A percentile compares a stretch with the other conserved stretches of the same genome.
phyloP scores from a whole-genome alignment of 768 basidiomycete species.

The Russula vinacea region DNA sequence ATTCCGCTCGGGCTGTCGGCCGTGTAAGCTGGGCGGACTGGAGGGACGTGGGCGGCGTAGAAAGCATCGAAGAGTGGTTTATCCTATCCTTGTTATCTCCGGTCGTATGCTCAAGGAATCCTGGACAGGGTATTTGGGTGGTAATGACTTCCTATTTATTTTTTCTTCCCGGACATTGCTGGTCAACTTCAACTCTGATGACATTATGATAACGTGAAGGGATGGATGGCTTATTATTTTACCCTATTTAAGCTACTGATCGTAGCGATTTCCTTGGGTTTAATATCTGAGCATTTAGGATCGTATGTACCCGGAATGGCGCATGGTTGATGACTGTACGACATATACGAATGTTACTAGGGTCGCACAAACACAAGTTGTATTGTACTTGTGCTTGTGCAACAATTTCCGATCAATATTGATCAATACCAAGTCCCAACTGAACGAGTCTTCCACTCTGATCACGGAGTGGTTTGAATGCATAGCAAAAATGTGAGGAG shows the following conservation, averaged over 20 bases:
- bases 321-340: neutral
- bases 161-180: neutral
- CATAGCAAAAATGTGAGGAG: no score
- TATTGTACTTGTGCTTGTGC: neutral
- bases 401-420: neutral
- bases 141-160: neutral
- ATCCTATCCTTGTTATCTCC: neutral
- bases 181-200: neutral
- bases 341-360: neutral
- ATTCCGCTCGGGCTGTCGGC: conserved; percentile 39
- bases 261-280: neutral
- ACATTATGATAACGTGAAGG: neutral
- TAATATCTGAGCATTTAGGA: neutral
- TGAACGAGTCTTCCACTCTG: no score
- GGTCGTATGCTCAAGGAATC: neutral
- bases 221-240: conserved; percentile 1
- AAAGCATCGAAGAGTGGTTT: conserved; percentile 29
- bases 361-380: neutral
- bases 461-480: no score
- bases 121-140: conserved; percentile 17
- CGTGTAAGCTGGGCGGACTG: conserved; percentile 35
- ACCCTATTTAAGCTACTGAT: neutral
- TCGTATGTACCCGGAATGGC: neutral
- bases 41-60: conserved; percentile 31
- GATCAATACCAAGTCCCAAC: no score